Percentiles rank a stretch among this genome's conserved stretches.
Conservation (phyloP, 495 filamentous ascomycete species). For the Staphylotrichum longicolle region DNA sequence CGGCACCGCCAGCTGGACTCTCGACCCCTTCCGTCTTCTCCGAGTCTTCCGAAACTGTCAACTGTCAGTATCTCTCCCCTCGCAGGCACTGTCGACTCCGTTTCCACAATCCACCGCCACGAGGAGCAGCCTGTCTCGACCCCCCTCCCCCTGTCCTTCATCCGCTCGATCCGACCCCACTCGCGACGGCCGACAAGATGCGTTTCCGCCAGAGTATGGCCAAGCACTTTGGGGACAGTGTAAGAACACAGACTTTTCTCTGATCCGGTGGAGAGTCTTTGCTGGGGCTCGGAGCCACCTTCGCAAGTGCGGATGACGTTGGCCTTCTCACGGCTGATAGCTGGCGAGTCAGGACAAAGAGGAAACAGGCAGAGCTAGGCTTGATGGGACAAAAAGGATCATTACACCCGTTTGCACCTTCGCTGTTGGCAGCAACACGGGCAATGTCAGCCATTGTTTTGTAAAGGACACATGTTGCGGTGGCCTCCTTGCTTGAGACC, state of each 20-base stretch:
- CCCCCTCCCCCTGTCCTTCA: background rate
- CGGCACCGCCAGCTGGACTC: background rate
- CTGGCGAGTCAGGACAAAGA: background rate
- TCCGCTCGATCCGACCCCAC: background rate
- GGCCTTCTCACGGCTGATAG: background rate
- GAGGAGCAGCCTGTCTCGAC: background rate
- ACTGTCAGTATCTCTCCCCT: background rate
- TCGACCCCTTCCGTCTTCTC: background rate
- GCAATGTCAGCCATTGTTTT: background rate
- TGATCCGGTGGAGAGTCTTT: background rate
- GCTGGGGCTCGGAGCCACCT: background rate
- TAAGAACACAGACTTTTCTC: conserved; percentile 22
- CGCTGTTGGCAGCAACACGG: background rate
- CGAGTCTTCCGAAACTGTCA: background rate
- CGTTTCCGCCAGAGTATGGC: conserved; percentile 37
- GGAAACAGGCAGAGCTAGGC: background rate
- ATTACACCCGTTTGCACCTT: background rate
- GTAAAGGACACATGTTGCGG: background rate
- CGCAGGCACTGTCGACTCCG: background rate
- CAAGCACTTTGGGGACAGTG: conserved; percentile 37
- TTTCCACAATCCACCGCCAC: background rate
- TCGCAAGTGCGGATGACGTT: background rate
- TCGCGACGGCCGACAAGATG: conserved; percentile 20
- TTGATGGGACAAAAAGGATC: too few relatives aligned
- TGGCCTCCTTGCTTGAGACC: background rate